Evolutionary conservation across 139 green algal genomes (phyloP), one percentile per base, ranked within the genome.

Genomic region (Zygnema circumcarinatum): DNA sequence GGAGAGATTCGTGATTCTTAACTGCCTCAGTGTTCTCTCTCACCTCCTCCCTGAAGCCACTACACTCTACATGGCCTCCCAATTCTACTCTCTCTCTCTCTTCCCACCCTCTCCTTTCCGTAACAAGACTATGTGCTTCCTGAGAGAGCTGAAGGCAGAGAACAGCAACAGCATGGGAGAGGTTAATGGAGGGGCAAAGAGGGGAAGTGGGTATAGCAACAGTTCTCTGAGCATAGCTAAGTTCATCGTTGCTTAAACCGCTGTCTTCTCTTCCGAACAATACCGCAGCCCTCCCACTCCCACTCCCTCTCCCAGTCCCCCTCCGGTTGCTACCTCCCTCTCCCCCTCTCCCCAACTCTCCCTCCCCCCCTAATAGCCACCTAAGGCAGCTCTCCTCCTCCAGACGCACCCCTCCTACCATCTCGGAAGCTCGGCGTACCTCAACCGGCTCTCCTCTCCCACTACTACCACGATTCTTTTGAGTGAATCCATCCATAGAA

Each of bases 71-170:
- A n/a, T n/a, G n/a, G n/a, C n/a, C n/a, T n/a, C n/a, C n/a, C n/a
- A n/a, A n/a, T n/a, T n/a, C n/a, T n/a, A n/a, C n/a, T n/a, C n/a
- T n/a, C n/a, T n/a, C n/a, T n/a, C n/a, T n/a, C n/a, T n/a, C n/a
- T n/a, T n/a, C n/a, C n/a, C 54, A 33, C 54, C 54, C 54, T 72
- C 54, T 72, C 54, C 54, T 29, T 29, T 72, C 54, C 54, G 20
- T 16, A 79, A 20, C 16, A 79, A 39, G 16, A 16, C 33, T 52
- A 22, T 22, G 72, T 32, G 72, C 72, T 20, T 79, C 20, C 40
- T 79, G 72, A 35, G 72, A 79, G 72, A 79, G 72, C 72, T 79
- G 33, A 35, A 52, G 22, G 72, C 72, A 79, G 72, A 79, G 16
- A 35, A 79, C 72, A 35, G 72, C 72, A 16, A 79, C 72, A 20